phyloP scores from a whole-genome alignment of 2,329 filamentous ascomycete genomes.

The Colletotrichum phormii region DNA sequence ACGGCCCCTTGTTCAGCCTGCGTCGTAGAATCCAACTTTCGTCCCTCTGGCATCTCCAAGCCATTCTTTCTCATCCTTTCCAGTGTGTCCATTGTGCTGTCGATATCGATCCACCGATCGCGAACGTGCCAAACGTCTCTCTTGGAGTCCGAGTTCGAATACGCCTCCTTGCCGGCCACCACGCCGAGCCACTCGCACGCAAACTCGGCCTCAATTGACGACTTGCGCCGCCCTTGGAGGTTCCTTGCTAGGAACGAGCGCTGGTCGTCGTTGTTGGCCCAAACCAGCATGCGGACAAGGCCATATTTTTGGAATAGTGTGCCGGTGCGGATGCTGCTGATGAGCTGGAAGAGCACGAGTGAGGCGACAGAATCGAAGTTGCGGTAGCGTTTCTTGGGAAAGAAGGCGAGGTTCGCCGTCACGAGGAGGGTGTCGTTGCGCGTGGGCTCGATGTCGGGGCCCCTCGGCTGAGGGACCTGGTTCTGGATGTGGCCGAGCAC shows the following conservation, averaged over 20 bases:
- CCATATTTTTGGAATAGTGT: slow-evolving; percentile 80
- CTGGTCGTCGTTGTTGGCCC: slow-evolving; percentile 73
- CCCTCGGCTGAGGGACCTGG: slow-evolving; percentile 57
- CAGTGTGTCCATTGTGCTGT: slow-evolving; percentile 54
- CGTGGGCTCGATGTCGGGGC: slow-evolving; percentile 54
- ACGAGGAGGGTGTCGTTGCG: slow-evolving; percentile 81
- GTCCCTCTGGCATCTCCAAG: slow-evolving; percentile 56
- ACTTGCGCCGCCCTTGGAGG: slow-evolving; percentile 65
- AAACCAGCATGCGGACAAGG: slow-evolving; percentile 81
- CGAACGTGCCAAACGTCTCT: slow-evolving; percentile 47
- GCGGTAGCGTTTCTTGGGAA: slow-evolving; percentile 61
- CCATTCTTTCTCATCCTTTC: slow-evolving; percentile 59
- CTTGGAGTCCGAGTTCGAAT: slow-evolving; percentile 20
- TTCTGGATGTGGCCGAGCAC: slow-evolving; percentile 67
- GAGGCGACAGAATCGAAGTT: slow-evolving; percentile 67
- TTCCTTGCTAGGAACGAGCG: slow-evolving; percentile 69
- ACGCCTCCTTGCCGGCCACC: slow-evolving; percentile 58
- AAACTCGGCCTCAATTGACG: slow-evolving; percentile 70
- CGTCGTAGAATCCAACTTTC: slow-evolving; percentile 51
- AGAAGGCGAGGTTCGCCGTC: slow-evolving; percentile 72
- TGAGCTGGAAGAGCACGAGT: slow-evolving; percentile 72
- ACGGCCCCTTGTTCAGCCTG: slow-evolving; percentile 40
- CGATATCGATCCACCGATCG: slow-evolving; percentile 60
- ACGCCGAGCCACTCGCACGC: slow-evolving; percentile 70
- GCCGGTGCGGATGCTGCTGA: slow-evolving; percentile 67